phyloP scores from a whole-genome alignment of 306 rosid genomes.

The Lotus japonicus region DNA sequence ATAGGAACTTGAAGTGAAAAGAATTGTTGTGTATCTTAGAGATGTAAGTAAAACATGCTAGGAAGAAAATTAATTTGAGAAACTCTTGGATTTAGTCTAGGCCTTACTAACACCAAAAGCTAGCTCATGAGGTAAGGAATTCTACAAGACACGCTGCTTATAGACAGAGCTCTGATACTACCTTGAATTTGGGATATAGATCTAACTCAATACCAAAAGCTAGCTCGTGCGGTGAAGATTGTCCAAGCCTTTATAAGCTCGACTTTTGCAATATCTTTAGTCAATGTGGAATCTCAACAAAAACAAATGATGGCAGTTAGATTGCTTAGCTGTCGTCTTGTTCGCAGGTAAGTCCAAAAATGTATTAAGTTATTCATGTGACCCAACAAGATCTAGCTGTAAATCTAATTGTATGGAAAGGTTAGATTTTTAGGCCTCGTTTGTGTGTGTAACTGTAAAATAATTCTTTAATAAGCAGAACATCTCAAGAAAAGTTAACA shows the following conservation, averaged over 20 bases:
- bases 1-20: neutral
- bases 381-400: neutral
- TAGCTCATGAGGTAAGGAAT: no score
- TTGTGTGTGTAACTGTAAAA: neutral
- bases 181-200: no score
- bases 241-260: no score
- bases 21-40: neutral
- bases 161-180: no score
- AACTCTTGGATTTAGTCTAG: no score
- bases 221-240: no score
- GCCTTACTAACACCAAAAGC: no score
- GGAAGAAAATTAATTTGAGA: neutral
- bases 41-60: neutral
- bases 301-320: neutral
- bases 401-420: neutral
- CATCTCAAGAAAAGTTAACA: conserved; percentile 6
- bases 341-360: neutral
- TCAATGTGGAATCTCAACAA: neutral
- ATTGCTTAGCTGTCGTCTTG: neutral
- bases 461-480: neutral
- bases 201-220: no score
- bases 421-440: neutral
- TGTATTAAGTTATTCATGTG: neutral
- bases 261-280: no score
- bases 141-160: no score